These are phyloP conservation scores for Fusarium praegraminearum DNA, from an alignment of 2,329 filamentous ascomycete species.

Conservation along the genomic window DNA sequence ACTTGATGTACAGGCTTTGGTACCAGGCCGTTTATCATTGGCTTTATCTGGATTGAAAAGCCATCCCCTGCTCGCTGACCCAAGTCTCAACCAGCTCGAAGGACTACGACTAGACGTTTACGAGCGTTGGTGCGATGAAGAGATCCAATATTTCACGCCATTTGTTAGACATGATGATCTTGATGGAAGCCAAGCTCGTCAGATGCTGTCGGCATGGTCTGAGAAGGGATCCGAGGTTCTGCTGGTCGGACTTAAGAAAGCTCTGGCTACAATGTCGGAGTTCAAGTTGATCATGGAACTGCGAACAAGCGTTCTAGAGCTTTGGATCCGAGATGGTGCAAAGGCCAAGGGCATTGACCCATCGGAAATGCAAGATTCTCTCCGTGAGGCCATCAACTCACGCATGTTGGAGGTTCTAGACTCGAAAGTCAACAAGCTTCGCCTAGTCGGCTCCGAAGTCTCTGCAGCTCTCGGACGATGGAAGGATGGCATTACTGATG, in stretches of 20 bases:
- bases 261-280: slow-evolving; percentile 70
- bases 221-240: slow-evolving; percentile 69
- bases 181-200: slow-evolving; percentile 68
- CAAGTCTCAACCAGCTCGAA: slow-evolving; percentile 72
- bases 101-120: slow-evolving; percentile 82
- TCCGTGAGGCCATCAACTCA: slow-evolving; percentile 76
- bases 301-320: slow-evolving; percentile 75
- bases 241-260: slow-evolving; percentile 70
- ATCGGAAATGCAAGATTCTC: slow-evolving; percentile 73
- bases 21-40: slow-evolving; percentile 78
- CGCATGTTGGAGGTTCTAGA: slow-evolving; percentile 74
- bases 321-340: slow-evolving; percentile 79
- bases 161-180: slow-evolving; percentile 87
- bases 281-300: slow-evolving; percentile 77
- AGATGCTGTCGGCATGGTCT: slow-evolving; percentile 74
- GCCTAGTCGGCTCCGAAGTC: slow-evolving; percentile 73
- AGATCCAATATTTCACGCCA: slow-evolving; percentile 86
- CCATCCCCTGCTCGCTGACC: slow-evolving; percentile 77
- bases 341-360: slow-evolving; percentile 75
- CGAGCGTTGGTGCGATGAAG: slow-evolving; percentile 82
- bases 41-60: slow-evolving; percentile 76
- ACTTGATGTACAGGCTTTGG: slow-evolving; percentile 79
- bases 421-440: slow-evolving; percentile 72
- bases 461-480: slow-evolving; percentile 71
- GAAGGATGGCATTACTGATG: slow-evolving; percentile 65